Percentiles rank a stretch among this genome's conserved stretches.
phyloP scores from a whole-genome alignment of 495 filamentous ascomycete genomes.

The Aspergillus cavernicola region DNA sequence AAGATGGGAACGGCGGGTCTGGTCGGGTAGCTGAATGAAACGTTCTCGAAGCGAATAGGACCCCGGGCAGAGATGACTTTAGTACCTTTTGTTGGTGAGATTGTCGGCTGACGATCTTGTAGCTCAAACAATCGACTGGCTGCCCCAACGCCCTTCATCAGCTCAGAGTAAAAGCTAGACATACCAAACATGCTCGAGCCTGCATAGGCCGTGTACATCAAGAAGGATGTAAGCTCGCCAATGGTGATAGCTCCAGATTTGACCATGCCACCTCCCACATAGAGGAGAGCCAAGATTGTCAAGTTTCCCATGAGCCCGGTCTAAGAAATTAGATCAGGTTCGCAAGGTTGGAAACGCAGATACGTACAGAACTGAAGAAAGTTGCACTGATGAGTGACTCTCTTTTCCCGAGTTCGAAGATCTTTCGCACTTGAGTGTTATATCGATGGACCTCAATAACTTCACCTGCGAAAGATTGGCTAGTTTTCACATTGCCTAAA shows the following conservation, averaged over 20 bases:
- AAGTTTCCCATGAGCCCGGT: conserved; percentile 91
- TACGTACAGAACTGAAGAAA: conserved; percentile 74
- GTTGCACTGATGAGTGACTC: conserved; percentile 86
- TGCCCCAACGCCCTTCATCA: conserved; percentile 98
- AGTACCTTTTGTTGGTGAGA: conserved; percentile 74
- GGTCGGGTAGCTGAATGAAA: conserved; percentile 87
- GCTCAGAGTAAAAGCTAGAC: conserved; percentile 93
- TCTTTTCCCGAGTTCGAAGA: conserved; percentile 79
- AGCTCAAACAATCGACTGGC: conserved; percentile 93
- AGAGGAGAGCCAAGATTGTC: conserved; percentile 89
- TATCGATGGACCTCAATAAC: conserved; percentile 85
- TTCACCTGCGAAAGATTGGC: conserved; percentile 92
- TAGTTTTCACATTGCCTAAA: conserved; percentile 90
- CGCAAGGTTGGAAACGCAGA: not conserved
- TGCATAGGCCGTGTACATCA: conserved; percentile 97
- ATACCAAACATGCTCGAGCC: conserved; percentile 88
- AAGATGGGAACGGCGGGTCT: conserved; percentile 89
- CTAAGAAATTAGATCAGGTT: conserved; percentile 30
- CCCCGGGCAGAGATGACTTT: conserved; percentile 80
- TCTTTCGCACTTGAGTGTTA: conserved; percentile 84
- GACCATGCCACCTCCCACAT: conserved; percentile 87
- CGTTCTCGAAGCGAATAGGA: conserved; percentile 77
- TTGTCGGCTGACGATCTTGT: conserved; percentile 85
- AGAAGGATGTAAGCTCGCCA: conserved; percentile 91
- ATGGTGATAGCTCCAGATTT: conserved; percentile 79